These are phyloP conservation scores for Amaranthus cruentus DNA, from an alignment of 148 eudicot species.

Conservation along the genomic window DNA sequence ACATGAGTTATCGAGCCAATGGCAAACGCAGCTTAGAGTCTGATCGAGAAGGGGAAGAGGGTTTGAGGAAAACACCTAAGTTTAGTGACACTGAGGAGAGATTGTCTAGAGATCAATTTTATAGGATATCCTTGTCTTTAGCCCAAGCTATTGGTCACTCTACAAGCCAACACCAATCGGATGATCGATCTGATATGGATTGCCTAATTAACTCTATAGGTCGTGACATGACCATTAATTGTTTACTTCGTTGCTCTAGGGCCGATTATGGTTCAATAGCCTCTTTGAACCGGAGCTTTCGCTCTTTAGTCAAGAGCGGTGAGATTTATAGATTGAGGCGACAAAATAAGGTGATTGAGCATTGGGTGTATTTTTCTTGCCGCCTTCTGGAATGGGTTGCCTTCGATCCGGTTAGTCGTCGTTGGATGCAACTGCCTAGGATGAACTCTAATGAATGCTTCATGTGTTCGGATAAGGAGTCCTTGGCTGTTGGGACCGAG, in stretches of 20 bases:
- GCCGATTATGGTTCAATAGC: constrained; percentile 66
- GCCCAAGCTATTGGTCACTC: constrained; percentile 23
- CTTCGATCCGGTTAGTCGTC: constrained; percentile 64
- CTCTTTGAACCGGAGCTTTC: constrained; percentile 56
- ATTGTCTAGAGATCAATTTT: constrained; percentile 15
- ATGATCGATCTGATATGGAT: constrained; percentile 39
- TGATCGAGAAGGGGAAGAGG: constrained; percentile 38
- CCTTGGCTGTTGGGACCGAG: constrained; percentile 86
- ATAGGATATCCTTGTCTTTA: constrained; percentile 21
- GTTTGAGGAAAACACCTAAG: constrained; percentile 35
- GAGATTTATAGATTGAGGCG: constrained; percentile 66
- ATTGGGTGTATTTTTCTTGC: constrained; percentile 89
- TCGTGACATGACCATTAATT: constrained; percentile 55
- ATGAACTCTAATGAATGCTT: constrained; percentile 70
- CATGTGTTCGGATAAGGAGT: constrained; percentile 71
- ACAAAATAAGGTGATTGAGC: constrained; percentile 52
- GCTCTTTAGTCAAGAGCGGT: constrained; percentile 51
- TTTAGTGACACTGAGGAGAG: constrained; percentile 22
- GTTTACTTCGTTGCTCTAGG: constrained; percentile 60
- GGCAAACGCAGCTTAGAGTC: constrained; percentile 55
- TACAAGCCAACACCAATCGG: constrained; percentile 24
- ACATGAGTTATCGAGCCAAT: constrained; percentile 43
- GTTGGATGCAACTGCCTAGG: constrained; percentile 75
- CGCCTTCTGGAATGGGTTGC: constrained; percentile 87
- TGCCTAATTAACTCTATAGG: constrained; percentile 58